A percentile compares a stretch with the other conserved stretches of the same genome.
phyloP scores from a whole-genome alignment of 805 yeast genomes.

The Zygosaccharomyces kombuchaensis region DNA sequence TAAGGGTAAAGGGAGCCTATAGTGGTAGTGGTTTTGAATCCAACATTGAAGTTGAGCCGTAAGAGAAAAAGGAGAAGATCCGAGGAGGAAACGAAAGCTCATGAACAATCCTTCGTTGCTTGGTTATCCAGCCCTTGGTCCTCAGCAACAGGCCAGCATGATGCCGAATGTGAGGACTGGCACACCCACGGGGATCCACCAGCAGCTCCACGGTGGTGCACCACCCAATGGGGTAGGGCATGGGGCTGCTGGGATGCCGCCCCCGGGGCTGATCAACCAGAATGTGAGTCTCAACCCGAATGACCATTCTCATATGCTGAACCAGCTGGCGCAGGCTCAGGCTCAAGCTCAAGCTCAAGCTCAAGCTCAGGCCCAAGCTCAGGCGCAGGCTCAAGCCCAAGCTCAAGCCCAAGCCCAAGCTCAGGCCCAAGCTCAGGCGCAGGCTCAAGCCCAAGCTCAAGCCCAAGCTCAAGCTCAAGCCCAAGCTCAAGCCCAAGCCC shows the following conservation, averaged over 20 bases:
- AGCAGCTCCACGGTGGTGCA: conserved; percentile 13
- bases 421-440: conserved; percentile 6
- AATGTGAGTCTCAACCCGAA: conserved; percentile 13
- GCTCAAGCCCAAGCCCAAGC: conserved; percentile 12
- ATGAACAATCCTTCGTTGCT: conserved; percentile 30
- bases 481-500: conserved; percentile 11
- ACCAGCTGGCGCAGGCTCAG: conserved; percentile 15
- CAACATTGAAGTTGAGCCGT: conserved; percentile 4
- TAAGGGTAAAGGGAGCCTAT: background rate
- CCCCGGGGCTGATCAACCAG: conserved; percentile 24
- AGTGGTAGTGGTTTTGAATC: background rate
- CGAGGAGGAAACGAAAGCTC: conserved; percentile 5
- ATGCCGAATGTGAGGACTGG: conserved; percentile 13
- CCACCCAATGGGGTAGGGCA: conserved; percentile 11
- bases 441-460: background rate
- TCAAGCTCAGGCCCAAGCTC: conserved; percentile 10
- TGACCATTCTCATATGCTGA: conserved; percentile 28
- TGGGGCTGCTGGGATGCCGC: conserved; percentile 18
- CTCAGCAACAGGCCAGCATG: conserved; percentile 17
- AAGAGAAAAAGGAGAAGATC: background rate
- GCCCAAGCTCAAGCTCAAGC: conserved; percentile 7
- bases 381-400: conserved; percentile 7
- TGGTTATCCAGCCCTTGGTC: conserved; percentile 26
- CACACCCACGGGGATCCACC: conserved; percentile 14
- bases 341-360: conserved; percentile 6